These are phyloP conservation scores for Byssochlamys sp. DNA, from an alignment of 2,329 filamentous ascomycete species.

Conservation along the genomic window DNA sequence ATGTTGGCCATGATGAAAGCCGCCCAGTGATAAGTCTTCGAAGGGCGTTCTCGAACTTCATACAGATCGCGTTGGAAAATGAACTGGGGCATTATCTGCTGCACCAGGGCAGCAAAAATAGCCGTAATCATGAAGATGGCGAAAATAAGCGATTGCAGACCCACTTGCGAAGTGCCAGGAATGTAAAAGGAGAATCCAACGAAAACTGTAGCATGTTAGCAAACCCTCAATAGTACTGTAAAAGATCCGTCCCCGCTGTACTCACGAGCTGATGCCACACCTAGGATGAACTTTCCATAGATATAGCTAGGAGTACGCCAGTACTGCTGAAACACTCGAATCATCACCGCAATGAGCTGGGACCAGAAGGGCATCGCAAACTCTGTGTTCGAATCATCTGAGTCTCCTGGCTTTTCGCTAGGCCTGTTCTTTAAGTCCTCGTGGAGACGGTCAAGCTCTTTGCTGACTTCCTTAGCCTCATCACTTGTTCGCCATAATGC, in stretches of 20 bases:
- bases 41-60: constrained; percentile 74
- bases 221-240: constrained; percentile 8
- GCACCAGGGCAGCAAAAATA: constrained; percentile 46
- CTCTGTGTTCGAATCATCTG: constrained; percentile 52
- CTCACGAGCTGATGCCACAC: constrained; percentile 27
- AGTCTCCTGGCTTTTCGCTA: constrained; percentile 19
- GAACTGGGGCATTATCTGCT: constrained; percentile 68
- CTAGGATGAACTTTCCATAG: constrained; percentile 66
- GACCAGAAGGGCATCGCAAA: constrained; percentile 63
- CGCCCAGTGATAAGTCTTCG: constrained; percentile 76
- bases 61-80: constrained; percentile 72
- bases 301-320: constrained; percentile 81
- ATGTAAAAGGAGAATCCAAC: constrained; percentile 74
- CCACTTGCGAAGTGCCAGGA: constrained; percentile 61
- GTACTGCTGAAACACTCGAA: constrained; percentile 77
- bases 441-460: constrained; percentile 50
- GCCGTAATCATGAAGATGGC: constrained; percentile 67
- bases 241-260: background rate
- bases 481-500: constrained; percentile 50
- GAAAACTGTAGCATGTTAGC: constrained; percentile 53
- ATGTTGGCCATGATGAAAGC: constrained; percentile 78
- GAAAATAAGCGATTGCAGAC: constrained; percentile 79
- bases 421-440: constrained; percentile 26
- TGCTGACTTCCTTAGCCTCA: constrained; percentile 45
- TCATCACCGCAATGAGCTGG: constrained; percentile 57